Percentiles rank a stretch among this genome's conserved stretches.
These are phyloP conservation scores for Populus tremula DNA, from an alignment of 345 rosid species.

Conservation along the genomic window DNA sequence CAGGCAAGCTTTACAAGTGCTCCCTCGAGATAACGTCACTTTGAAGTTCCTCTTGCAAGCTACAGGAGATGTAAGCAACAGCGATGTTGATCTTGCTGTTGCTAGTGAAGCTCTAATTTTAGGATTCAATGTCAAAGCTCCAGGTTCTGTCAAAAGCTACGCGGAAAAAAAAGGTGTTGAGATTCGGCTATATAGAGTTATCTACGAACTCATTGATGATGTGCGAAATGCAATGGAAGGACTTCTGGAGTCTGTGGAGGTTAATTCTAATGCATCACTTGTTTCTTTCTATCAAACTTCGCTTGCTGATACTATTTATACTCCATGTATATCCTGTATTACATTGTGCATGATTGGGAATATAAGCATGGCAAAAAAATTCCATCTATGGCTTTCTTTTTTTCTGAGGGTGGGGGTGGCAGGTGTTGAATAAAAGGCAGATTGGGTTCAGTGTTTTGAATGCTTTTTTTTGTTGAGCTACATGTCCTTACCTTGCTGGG, in stretches of 20 bases:
- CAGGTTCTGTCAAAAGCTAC: constrained; percentile 71
- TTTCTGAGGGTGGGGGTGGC: background rate
- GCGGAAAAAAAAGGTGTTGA: constrained; percentile 93
- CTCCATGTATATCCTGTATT: background rate
- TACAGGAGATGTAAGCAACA: constrained; percentile 79
- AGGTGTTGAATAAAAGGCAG: no score
- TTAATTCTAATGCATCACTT: constrained; percentile 26
- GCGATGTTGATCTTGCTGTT: constrained; percentile 91
- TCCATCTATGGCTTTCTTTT: background rate
- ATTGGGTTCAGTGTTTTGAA: no score
- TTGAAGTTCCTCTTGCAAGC: constrained; percentile 90
- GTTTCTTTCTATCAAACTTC: background rate
- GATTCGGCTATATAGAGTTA: constrained; percentile 82
- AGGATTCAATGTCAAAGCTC: constrained; percentile 82
- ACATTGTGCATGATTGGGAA: background rate
- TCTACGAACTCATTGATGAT: constrained; percentile 93
- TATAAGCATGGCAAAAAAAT: background rate
- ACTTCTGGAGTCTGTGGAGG: constrained; percentile 88
- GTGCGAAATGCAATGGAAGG: constrained; percentile 98
- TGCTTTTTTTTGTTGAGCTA: no score
- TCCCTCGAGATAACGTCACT: constrained; percentile 86
- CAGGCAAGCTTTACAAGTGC: constrained; percentile 86
- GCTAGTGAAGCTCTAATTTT: constrained; percentile 83
- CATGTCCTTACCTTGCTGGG: no score
- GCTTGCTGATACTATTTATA: background rate